phyloP scores from a whole-genome alignment of 768 basidiomycete species.

The Daedalea quercina region DNA sequence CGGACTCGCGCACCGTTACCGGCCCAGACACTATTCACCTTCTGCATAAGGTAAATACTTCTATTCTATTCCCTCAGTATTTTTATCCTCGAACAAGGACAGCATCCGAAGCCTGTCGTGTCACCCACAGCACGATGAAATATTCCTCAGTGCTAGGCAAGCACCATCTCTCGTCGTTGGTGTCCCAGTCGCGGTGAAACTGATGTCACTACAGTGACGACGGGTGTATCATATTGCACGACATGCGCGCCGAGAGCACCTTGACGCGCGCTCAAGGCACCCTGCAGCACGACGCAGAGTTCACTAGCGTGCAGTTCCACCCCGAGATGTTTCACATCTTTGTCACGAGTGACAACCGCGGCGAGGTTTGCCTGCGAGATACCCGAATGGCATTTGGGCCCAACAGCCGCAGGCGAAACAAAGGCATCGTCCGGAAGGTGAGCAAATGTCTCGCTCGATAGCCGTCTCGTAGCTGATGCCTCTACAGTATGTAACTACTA shows the following conservation, averaged over 20 bases:
- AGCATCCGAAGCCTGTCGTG: slow-evolving; percentile 59
- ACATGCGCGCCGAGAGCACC: slow-evolving; percentile 37
- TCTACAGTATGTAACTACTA: slow-evolving; percentile 38
- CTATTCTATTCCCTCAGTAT: background rate
- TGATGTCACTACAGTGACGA: slow-evolving; percentile 48
- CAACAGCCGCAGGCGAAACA: slow-evolving; percentile 30
- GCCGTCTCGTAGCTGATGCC: slow-evolving; percentile 33
- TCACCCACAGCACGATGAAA: slow-evolving; percentile 60
- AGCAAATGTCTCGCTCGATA: slow-evolving; percentile 9
- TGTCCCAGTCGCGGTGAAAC: background rate
- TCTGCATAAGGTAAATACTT: slow-evolving; percentile 18
- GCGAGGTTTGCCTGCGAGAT: slow-evolving; percentile 63
- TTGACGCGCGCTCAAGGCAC: slow-evolving; percentile 39
- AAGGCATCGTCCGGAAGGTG: slow-evolving; percentile 53
- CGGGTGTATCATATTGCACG: slow-evolving; percentile 58
- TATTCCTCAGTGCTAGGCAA: slow-evolving; percentile 67
- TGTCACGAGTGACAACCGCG: slow-evolving; percentile 51
- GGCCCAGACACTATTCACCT: slow-evolving; percentile 6
- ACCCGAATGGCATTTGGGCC: slow-evolving; percentile 69
- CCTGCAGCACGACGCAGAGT: slow-evolving; percentile 46
- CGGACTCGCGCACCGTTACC: background rate
- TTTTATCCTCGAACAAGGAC: slow-evolving; percentile 34
- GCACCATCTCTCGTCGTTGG: slow-evolving; percentile 4
- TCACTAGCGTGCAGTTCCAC: slow-evolving; percentile 62
- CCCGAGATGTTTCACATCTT: slow-evolving; percentile 66